Evolutionary conservation across 495 filamentous ascomycete species (phyloP), one percentile per base, ranked within the genome.

Genomic region (Penicillium malachiteum): DNA sequence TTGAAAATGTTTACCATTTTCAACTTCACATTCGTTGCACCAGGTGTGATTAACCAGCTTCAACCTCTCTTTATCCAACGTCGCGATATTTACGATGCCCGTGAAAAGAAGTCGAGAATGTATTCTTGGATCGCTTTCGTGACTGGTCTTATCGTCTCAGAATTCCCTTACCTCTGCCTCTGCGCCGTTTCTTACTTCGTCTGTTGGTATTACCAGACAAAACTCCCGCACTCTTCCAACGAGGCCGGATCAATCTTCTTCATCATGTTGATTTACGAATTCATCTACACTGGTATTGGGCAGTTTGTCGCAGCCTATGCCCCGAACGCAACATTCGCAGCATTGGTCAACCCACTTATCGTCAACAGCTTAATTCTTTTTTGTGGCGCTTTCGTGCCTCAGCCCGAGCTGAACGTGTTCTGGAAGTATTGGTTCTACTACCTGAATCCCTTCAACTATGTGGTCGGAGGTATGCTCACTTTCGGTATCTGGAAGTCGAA

Each of bases 341-440:
- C 79, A 12, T 76, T 82, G 42, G 80, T 77, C 26, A 70, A 87
- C 50, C 82, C 82, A 9, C 71, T 84, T 43, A 64, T 87, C 49
- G 64, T 81, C 47, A 79, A 77, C 57, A 75, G 74, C 42, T 74
- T 88, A 51, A 75, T 73, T 43, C 71, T 78, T 40, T 77, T 85
- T 62, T 85, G 84, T 50, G 71, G 74, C 49, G 65, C 74, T 4
- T 64, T 73, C 50, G 72, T 76, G 2, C 72, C 72, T 0, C 71
- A 76, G 49, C 35, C 52, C 0, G 70, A 76, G 54, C 84, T 88
- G 17, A 73, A 76, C 32, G 80, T 71, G 3, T 78, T 89, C 50
- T 87, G 87, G 55, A 72, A 79, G 14, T 91, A 89, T 79, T 91
- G 87, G 88, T 85, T 88, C 61, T 90, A 90, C 68, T 84, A 79